Evolutionary conservation across 495 filamentous ascomycete genomes (phyloP).

Genomic region (Aspergillus baeticus): DNA sequence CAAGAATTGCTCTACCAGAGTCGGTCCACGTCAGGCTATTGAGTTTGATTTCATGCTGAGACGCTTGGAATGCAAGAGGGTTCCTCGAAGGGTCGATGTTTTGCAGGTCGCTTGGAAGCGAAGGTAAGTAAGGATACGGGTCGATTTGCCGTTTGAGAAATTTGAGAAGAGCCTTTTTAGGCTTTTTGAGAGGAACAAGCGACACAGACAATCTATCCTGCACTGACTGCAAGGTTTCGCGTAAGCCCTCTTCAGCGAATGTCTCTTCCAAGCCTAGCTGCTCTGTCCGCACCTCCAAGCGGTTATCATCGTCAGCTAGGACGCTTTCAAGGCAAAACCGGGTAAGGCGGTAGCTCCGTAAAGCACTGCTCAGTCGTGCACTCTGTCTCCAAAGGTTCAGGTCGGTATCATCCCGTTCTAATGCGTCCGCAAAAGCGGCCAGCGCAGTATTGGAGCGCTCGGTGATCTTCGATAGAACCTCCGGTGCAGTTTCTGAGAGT

Average conservation of each 20-base stretch:
- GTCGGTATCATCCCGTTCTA: constrained; percentile 90
- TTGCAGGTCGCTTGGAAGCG: constrained; percentile 40
- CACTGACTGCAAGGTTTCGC: constrained; percentile 61
- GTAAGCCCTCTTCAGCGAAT: constrained; percentile 77
- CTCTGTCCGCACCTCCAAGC: constrained; percentile 66
- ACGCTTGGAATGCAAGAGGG: constrained; percentile 29
- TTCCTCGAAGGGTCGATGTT: constrained; percentile 25
- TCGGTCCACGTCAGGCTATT: constrained; percentile 49
- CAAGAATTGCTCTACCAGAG: constrained; percentile 57
- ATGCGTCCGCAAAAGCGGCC: constrained; percentile 66
- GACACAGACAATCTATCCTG: constrained; percentile 70
- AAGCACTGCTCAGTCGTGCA: constrained; percentile 70
- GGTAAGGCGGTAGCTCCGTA: constrained; percentile 72
- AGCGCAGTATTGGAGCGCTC: constrained; percentile 42
- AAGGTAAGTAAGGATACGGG: constrained; percentile 73
- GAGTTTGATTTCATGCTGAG: constrained; percentile 32
- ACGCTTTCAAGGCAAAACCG: constrained; percentile 91
- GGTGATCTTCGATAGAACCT: constrained; percentile 28
- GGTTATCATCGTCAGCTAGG: constrained; percentile 77
- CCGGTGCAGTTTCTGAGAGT: constrained; percentile 35
- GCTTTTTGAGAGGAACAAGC: constrained; percentile 62
- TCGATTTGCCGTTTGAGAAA: constrained; percentile 67
- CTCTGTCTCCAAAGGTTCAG: constrained; percentile 90
- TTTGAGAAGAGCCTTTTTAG: constrained; percentile 61
- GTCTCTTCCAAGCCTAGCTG: constrained; percentile 81